Base-by-base conservation (phyloP, 768 basidiomycete genomes). In the Naganishia friedmannii region DNA sequence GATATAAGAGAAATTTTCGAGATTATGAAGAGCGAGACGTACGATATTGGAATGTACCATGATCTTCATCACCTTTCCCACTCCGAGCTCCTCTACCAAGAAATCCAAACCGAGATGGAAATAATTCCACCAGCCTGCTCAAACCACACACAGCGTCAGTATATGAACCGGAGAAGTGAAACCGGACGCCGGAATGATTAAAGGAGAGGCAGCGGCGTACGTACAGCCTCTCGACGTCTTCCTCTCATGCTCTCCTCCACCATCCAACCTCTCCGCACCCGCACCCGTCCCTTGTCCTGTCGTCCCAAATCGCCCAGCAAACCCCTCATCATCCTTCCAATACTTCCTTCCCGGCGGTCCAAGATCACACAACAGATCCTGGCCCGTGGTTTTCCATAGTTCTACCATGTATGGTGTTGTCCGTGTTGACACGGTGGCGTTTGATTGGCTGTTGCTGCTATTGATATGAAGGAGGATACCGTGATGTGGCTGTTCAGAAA, bases 101-200 rank as follows among this genome's bases (percentile, higher is more conserved):
- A 94, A 90, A 77, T 96, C 93, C 23, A 96, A 82, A 1, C 93
- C 93, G 75, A 92, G 88, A 74, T 93, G 90, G 74, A 94, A 92
- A 77, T 96, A 96, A 76, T 94, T 95, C 76, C 77, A 77, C 70
- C 70, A 72, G 39, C 66, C 69, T 58, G 42, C 28, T 58, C 23
- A 29, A 13, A 37, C 67, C 65, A 2, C 42, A 17, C 2, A 26
- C 34, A 21, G 8, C 15, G 28, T 53, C 26, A 28, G 28, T 29
- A 19, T n/a, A 29, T 45, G 21, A 37, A 37, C 6, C 34, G 12
- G n/a, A 37, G 34, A 37, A 37, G 34, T 37, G 12, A 37, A 5
- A 12, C 34, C 34, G 42, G 42, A 42, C 15, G 7, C 42, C 2
- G 15, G 15, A 10, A 42, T 15, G 42, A 17, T n/a, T 3, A 26